These are phyloP conservation scores for Pleodorina starrii DNA, from an alignment of 139 green algal species.

Conservation along the genomic window DNA sequence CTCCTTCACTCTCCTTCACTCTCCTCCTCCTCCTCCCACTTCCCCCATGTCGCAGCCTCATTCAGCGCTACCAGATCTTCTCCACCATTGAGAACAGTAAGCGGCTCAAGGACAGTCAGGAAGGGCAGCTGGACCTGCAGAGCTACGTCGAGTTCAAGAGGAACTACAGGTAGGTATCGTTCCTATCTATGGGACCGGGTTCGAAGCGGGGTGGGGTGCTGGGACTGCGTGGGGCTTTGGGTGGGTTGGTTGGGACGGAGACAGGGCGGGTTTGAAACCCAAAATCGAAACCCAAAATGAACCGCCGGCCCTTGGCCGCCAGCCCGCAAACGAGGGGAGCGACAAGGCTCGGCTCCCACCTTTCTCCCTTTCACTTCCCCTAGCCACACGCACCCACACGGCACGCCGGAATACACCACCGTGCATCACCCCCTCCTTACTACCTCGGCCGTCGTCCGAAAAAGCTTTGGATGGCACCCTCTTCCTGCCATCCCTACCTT, in stretches of 20 bases:
- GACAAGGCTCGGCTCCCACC: too few relatives aligned
- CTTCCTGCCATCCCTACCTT: background rate
- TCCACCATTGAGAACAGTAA: conserved; percentile 46
- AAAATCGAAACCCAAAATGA: too few relatives aligned
- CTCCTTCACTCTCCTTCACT: background rate
- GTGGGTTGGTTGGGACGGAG: too few relatives aligned
- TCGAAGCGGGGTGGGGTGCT: too few relatives aligned
- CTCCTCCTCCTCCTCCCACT: background rate
- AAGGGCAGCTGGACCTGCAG: conserved; percentile 43
- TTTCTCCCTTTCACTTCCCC: too few relatives aligned
- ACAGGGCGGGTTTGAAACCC: too few relatives aligned
- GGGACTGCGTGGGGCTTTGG: too few relatives aligned
- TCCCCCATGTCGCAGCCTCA: conserved; percentile 27
- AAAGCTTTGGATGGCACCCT: background rate
- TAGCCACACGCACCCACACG: background rate
- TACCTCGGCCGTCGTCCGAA: background rate
- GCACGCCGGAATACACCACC: background rate
- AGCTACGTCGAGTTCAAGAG: conserved; percentile 47
- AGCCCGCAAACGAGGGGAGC: too few relatives aligned
- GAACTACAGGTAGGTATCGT: conserved; percentile 19
- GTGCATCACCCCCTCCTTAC: background rate
- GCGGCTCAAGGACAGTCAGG: conserved; percentile 39
- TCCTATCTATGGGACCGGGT: background rate
- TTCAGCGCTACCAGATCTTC: conserved; percentile 58
- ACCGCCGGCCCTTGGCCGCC: too few relatives aligned